Percentiles rank a stretch among this genome's conserved stretches.
These are phyloP conservation scores for Yarrowia yakushimensis DNA, from an alignment of 805 yeast genomes.

Conservation along the genomic window DNA sequence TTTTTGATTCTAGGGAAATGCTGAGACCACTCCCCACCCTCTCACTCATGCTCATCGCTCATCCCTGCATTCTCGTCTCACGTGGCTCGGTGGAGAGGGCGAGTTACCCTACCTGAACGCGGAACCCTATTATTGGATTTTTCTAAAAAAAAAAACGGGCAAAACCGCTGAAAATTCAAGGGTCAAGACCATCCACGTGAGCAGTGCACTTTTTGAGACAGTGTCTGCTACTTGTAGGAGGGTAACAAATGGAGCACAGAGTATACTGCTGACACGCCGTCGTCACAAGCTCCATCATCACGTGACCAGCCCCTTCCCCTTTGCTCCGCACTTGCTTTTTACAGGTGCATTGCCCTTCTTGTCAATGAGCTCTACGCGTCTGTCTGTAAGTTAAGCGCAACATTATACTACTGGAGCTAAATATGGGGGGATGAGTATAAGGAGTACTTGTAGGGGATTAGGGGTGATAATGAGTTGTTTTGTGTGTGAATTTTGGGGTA, in stretches of 20 bases:
- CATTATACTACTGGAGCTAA: neutral
- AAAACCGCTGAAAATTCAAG: constrained; percentile 15
- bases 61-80: constrained; percentile 1
- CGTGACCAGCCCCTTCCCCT: neutral
- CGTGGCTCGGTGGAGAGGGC: neutral
- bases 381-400: constrained; percentile 17
- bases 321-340: neutral
- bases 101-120: neutral
- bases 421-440: neutral
- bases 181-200: neutral
- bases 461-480: too few species aligned
- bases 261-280: too few species aligned
- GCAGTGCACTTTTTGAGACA: too few species aligned
- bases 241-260: too few species aligned
- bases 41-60: neutral
- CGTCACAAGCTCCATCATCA: too few species aligned
- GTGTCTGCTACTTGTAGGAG: too few species aligned
- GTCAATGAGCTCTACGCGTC: neutral
- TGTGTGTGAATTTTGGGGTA: too few species aligned
- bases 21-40: neutral
- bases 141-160: too few species aligned
- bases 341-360: constrained; percentile 13
- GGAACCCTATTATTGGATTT: neutral
- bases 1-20: too few species aligned
- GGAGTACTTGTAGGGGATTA: neutral